Percentiles rank a stretch among this genome's conserved stretches.
Evolutionary conservation across 108 stramenopile genomes (phyloP).

Genomic region (Ochromonas danica): DNA sequence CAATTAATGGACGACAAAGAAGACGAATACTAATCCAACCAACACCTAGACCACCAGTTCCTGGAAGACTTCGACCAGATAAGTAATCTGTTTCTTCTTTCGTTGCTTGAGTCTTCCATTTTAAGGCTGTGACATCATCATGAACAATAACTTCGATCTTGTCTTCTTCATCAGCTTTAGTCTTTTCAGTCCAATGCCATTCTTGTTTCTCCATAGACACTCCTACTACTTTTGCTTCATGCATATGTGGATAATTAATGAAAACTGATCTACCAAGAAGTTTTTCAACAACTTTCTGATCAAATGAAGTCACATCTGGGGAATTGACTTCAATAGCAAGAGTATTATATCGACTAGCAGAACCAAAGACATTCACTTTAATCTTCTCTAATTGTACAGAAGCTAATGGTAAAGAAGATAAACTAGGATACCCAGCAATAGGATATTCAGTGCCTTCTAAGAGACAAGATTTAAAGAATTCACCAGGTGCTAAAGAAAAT

Average conservation of each 20-base stretch:
- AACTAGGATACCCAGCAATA: constrained; percentile 73
- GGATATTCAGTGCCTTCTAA: constrained; percentile 34
- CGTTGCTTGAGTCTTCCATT: constrained; percentile 49
- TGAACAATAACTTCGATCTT: constrained; percentile 21
- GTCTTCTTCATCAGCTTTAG: constrained; percentile 7
- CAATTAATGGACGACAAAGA: constrained; percentile 80
- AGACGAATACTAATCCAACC: constrained; percentile 78
- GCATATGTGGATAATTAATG: constrained; percentile 97
- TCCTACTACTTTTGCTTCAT: constrained; percentile 86
- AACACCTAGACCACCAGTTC: constrained; percentile 69
- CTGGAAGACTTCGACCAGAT: constrained; percentile 52
- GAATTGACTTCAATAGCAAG: constrained; percentile 67
- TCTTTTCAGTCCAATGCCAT: too few species aligned
- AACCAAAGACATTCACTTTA: constrained; percentile 79
- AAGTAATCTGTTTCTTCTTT: constrained; percentile 68
- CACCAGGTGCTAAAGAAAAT: constrained; percentile 39
- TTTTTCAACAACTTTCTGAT: constrained; percentile 45
- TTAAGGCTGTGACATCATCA: constrained; percentile 37
- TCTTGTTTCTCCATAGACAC: constrained; percentile 56
- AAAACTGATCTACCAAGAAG: constrained; percentile 78
- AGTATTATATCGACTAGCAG: constrained; percentile 77
- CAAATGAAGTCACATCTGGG: background rate
- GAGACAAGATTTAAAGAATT: constrained; percentile 39
- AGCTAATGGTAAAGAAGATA: constrained; percentile 78
- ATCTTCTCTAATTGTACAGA: constrained; percentile 62